Percentiles rank a stretch among this genome's conserved stretches.
Conservation (phyloP, 2,329 filamentous ascomycete genomes). For the Paecilomyces sp. region DNA sequence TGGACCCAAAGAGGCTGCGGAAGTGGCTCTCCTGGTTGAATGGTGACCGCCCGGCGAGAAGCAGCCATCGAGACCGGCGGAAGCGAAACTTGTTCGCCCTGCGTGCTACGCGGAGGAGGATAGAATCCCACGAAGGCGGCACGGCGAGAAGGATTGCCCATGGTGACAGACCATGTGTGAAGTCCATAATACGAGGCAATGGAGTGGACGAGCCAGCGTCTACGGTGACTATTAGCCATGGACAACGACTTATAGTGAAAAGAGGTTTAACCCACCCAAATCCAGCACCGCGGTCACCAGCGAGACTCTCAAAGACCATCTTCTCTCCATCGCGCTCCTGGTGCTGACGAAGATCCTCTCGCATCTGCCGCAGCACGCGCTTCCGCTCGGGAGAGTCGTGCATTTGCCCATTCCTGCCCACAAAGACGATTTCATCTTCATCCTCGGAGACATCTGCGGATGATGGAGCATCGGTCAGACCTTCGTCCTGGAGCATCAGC, state of each 20-base stretch:
- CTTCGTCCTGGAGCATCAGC: constrained; percentile 39
- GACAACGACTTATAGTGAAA: constrained; percentile 1
- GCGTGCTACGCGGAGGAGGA: constrained; percentile 24
- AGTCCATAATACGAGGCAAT: constrained; percentile 90
- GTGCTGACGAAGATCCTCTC: constrained; percentile 18
- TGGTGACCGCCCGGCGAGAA: constrained; percentile 20
- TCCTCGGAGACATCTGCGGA: constrained; percentile 56
- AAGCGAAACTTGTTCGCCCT: constrained; percentile 18
- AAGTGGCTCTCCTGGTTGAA: constrained; percentile 28
- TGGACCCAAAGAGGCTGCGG: constrained; percentile 31
- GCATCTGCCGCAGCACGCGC: constrained; percentile 43
- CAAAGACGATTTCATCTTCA: constrained; percentile 89
- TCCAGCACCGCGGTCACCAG: constrained; percentile 65
- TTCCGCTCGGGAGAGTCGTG: constrained; percentile 50
- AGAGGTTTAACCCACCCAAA: constrained; percentile 61
- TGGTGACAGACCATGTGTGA: constrained; percentile 70
- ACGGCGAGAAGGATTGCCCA: constrained; percentile 61
- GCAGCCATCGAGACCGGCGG: constrained; percentile 6
- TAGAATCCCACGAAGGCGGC: constrained; percentile 75
- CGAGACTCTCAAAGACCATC: constrained; percentile 73
- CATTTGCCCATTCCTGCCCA: constrained; percentile 63
- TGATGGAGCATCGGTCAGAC: constrained; percentile 37
- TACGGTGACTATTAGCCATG: constrained; percentile 29
- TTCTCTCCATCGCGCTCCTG: constrained; percentile 51
- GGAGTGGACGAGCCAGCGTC: constrained; percentile 86